Percentiles rank a stretch among this genome's conserved stretches.
These are phyloP conservation scores for Biancaea sappan DNA, from an alignment of 306 rosid species.

Conservation along the genomic window DNA sequence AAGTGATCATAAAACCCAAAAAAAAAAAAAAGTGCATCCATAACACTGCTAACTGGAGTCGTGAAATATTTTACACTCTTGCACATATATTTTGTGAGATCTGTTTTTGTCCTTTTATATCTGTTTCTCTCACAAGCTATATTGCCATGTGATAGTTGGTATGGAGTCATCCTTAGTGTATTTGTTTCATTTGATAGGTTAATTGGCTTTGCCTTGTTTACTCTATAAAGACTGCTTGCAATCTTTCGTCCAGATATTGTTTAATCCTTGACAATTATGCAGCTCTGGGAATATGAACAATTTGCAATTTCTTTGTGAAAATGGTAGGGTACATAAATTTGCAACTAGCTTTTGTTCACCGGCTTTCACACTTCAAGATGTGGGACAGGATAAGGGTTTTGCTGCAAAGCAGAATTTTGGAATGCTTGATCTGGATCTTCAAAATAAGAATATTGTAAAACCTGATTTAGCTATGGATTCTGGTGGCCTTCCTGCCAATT, in stretches of 20 bases:
- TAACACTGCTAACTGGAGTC: conserved; percentile 18
- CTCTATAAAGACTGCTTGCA: conserved; percentile 4
- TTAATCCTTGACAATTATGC: conserved; percentile 57
- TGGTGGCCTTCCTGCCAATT: conserved; percentile 42
- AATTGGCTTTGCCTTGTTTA: neutral
- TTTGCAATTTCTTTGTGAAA: conserved; percentile 90
- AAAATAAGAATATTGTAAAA: conserved; percentile 40
- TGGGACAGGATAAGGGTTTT: conserved; percentile 52
- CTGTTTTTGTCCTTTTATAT: conserved; percentile 9
- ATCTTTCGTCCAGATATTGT: conserved; percentile 31
- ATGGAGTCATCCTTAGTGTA: conserved; percentile 7
- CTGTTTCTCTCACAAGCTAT: conserved; percentile 21
- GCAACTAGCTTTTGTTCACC: conserved; percentile 97
- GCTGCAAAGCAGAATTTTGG: conserved; percentile 44
- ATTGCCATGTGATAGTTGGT: conserved; percentile 1
- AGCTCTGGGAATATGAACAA: conserved; percentile 82
- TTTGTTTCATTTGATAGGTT: conserved; percentile 13
- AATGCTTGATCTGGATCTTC: conserved; percentile 43
- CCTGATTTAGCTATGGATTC: conserved; percentile 43
- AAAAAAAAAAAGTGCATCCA: neutral
- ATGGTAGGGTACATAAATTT: conserved; percentile 91
- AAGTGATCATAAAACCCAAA: conserved; percentile 1
- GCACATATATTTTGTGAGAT: conserved; percentile 4
- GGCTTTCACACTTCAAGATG: conserved; percentile 85
- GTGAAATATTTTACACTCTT: conserved; percentile 24